Evolutionary conservation across 768 basidiomycete species (phyloP).

Genomic region (Phanerochaete sordida): DNA sequence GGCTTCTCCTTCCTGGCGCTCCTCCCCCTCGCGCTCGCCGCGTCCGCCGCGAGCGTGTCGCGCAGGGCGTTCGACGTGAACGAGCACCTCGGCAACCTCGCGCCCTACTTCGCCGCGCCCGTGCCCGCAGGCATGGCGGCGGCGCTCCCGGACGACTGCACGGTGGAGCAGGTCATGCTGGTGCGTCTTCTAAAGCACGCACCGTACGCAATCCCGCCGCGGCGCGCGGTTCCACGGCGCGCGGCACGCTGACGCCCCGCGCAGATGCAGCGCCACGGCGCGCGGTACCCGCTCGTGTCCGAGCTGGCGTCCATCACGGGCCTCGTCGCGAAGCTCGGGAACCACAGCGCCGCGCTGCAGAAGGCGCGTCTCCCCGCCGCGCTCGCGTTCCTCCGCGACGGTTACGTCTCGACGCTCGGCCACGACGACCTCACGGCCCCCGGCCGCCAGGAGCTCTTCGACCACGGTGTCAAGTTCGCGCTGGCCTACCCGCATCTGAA

Average conservation of each 20-base stretch:
- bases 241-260: not conserved
- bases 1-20: not conserved
- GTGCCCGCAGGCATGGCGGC: conserved; percentile 24
- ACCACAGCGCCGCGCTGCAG: conserved; percentile 20
- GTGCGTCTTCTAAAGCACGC: conserved; percentile 22
- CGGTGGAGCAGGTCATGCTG: conserved; percentile 35
- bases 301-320: conserved; percentile 29
- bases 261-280: conserved; percentile 41
- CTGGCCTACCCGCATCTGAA: conserved; percentile 28
- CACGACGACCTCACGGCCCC: conserved; percentile 34
- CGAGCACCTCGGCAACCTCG: conserved; percentile 30
- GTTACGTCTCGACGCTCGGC: conserved; percentile 31
- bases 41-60: not conserved
- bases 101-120: conserved; percentile 34
- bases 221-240: too few relatives aligned
- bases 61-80: conserved; percentile 12
- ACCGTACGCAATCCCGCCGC: too few relatives aligned
- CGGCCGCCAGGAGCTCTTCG: conserved; percentile 36
- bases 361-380: conserved; percentile 28
- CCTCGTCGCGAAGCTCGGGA: conserved; percentile 30
- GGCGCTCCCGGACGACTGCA: conserved; percentile 34
- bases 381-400: conserved; percentile 35
- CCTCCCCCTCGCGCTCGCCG: conserved; percentile 4
- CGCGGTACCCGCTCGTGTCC: conserved; percentile 33
- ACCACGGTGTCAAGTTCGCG: conserved; percentile 35